Evolutionary conservation across 495 filamentous ascomycete species (phyloP), one percentile per base, ranked within the genome.

Genomic region (Aspergillus steynii): DNA sequence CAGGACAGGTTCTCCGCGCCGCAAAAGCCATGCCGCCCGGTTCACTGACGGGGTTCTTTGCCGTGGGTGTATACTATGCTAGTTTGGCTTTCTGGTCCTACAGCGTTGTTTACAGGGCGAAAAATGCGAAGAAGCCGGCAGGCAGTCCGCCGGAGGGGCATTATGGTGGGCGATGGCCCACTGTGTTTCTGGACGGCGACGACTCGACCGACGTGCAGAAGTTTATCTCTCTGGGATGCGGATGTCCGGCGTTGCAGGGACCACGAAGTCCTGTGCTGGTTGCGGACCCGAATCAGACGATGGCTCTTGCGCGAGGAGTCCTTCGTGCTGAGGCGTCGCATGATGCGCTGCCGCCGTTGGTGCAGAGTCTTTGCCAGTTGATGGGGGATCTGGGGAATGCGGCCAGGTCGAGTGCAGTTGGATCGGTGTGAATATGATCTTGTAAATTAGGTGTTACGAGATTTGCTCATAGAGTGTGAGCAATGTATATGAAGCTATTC

Each of bases 31-130:
- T 88, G 50, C 72, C 80, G 0, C 61, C 66, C 0, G 77, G 77
- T 0, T 72, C 75, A 3, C 68, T 88, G 3, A 81, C 82, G 14
- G 84, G 85, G 29, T 88, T 88, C 65, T 76, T 80, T 51, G 84
- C 85, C 5, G 80, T 88, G 12, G 82, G 77, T 0, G 77, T 88
- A 0, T 87, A 85, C 61, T 83, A 88, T 63, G 86, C 84, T 2
- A 78, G 79, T 42, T 65, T 88, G 34, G 81, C 80, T 4, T 73
- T 89, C 37, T 89, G 87, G 87, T 80, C 79, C 0, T 87, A 85
- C 56, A 83, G 83, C 29, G 75, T 85, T 0, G 71, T 84, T 8
- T 70, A 65, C 37, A 71, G 68, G 32, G 76, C 74, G 15, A 68
- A 68, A 28, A 59, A 64, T 49, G 54, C 60, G 0, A 68, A 67